Evolutionary conservation across 495 filamentous ascomycete species (phyloP).

Genomic region (Podospora anserina): DNA sequence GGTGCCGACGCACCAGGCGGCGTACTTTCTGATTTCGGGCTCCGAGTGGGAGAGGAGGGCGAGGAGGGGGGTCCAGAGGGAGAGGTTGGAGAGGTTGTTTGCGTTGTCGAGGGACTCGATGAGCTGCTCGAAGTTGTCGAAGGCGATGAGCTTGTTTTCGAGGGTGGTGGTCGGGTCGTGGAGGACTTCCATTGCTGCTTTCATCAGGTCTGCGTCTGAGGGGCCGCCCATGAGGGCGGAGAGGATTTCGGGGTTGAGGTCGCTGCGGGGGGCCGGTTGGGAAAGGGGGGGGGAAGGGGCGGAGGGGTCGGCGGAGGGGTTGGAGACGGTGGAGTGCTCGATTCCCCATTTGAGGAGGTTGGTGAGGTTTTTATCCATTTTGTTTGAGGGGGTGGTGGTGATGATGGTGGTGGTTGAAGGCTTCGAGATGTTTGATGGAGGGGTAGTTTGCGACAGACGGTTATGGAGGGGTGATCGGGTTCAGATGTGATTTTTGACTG

Average conservation of each 20-base stretch:
- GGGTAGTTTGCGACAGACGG: neutral
- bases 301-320: slow-evolving; percentile 36
- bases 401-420: slow-evolving; percentile 8
- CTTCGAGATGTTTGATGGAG: neutral
- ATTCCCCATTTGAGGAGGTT: slow-evolving; percentile 93
- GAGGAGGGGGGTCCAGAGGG: slow-evolving; percentile 78
- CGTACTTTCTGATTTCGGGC: slow-evolving; percentile 68
- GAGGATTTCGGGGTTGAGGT: slow-evolving; percentile 63
- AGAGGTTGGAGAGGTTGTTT: slow-evolving; percentile 76
- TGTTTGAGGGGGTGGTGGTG: slow-evolving; percentile 15
- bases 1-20: slow-evolving; percentile 89
- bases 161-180: slow-evolving; percentile 59
- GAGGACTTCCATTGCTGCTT: slow-evolving; percentile 71
- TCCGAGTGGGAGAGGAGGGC: slow-evolving; percentile 63
- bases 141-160: slow-evolving; percentile 78
- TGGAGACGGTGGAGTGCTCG: slow-evolving; percentile 57
- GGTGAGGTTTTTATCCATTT: slow-evolving; percentile 49
- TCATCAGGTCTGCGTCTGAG: slow-evolving; percentile 88
- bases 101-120: slow-evolving; percentile 93
- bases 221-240: slow-evolving; percentile 71
- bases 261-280: slow-evolving; percentile 29
- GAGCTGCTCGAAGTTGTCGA: slow-evolving; percentile 94
- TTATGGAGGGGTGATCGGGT: neutral
- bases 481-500: neutral
- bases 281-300: slow-evolving; percentile 21